Conservation (phyloP, 2,329 filamentous ascomycete species). For the Endoconidiophora polonica region DNA sequence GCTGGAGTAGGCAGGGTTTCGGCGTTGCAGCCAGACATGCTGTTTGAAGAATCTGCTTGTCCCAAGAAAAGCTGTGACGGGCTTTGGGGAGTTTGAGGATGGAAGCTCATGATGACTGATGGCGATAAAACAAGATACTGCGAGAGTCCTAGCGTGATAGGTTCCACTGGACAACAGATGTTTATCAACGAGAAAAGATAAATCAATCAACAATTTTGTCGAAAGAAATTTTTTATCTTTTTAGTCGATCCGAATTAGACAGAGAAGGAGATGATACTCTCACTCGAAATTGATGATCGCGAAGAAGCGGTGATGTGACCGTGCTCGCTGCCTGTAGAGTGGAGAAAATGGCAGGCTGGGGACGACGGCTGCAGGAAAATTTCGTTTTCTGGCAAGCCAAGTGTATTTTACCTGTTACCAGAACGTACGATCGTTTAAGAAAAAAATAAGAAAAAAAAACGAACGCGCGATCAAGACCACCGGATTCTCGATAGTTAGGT, state of each 20-base stretch:
- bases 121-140: not conserved
- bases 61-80: conserved; percentile 44
- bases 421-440: not conserved
- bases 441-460: not conserved
- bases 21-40: conserved; percentile 30
- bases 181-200: no score
- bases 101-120: conserved; percentile 44
- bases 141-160: not conserved
- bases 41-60: conserved; percentile 34
- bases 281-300: not conserved
- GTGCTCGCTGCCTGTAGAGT: not conserved
- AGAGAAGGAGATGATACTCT: not conserved
- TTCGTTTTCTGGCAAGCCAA: not conserved
- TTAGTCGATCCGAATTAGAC: not conserved
- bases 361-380: not conserved
- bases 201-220: not conserved
- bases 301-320: no score
- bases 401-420: not conserved
- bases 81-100: conserved; percentile 51
- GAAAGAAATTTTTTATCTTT: not conserved
- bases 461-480: conserved; percentile 7
- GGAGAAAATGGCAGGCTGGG: not conserved
- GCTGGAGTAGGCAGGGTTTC: conserved; percentile 44
- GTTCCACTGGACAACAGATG: not conserved
- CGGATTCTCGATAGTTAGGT: not conserved